phyloP scores from a whole-genome alignment of 345 rosid species.

The Excoecaria cochinchinensis region DNA sequence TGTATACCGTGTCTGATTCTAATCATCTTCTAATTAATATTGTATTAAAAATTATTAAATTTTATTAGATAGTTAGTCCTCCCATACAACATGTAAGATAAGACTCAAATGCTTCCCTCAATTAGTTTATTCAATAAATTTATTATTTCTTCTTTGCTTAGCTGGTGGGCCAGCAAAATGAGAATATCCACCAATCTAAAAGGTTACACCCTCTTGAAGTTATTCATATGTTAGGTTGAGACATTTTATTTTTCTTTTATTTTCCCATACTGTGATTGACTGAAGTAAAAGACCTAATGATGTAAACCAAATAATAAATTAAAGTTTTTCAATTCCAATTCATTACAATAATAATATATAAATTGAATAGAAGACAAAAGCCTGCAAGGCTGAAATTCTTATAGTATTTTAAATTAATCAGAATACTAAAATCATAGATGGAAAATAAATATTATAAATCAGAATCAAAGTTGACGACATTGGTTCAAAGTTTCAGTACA shows the following conservation, averaged over 20 bases:
- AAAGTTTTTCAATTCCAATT: not conserved
- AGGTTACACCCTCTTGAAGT: not conserved
- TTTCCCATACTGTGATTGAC: not conserved
- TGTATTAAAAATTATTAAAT: not conserved
- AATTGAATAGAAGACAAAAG: not conserved
- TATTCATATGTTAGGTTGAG: not conserved
- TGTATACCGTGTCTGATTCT: too few relatives aligned
- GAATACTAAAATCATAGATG: not conserved
- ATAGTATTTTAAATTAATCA: not conserved
- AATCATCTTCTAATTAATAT: not conserved
- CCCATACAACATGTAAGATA: too few relatives aligned
- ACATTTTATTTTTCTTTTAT: not conserved
- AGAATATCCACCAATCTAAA: not conserved
- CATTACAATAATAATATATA: not conserved
- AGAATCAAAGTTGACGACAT: slow-evolving; percentile 5
- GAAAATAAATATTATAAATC: not conserved
- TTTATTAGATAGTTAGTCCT: too few relatives aligned
- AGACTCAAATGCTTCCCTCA: too few relatives aligned
- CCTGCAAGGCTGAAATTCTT: not conserved
- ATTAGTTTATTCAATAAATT: not conserved
- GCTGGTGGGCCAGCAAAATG: not conserved
- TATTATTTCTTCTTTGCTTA: not conserved
- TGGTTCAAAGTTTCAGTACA: not conserved
- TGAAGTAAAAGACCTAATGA: slow-evolving; percentile 1
- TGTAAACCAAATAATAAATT: not conserved